Evolutionary conservation across 176 grass and related monocot genomes (phyloP), one percentile per base, ranked within the genome.

Genomic region (Oryza meridionalis): DNA sequence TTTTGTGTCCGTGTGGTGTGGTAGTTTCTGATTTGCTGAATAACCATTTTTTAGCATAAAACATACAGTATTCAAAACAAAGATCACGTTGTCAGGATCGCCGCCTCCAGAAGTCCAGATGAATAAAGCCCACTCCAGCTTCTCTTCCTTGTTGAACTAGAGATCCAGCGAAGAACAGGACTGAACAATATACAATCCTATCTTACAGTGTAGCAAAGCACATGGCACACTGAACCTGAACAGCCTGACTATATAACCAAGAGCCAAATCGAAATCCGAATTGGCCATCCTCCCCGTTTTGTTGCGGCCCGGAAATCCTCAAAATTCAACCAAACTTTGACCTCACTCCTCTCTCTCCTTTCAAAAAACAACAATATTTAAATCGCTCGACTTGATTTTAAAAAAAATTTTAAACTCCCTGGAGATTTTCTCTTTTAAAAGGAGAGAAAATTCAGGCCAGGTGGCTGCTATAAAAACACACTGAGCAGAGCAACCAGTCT

Each of bases 401-500:
- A 29, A 49, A 15, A 5, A 37, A 37, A n/a, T 25, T 77, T 77
- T 2, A 63, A 38, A 42, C 0, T 16, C 3, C 11, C 6, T 58
- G 6, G 2, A 58, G 53, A 58, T 58, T 58, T 55, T n/a, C 17
- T 58, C 19, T 55, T 55, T 7, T 2, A 58, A 55, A 55, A 9
- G 7, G 16, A 62, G 33, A 44, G 49, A 64, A 64, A 77, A 62
- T 11, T 22, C 19, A 22, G 21, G 19, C 68, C 0, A 70, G 29
- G 61, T 75, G 71, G 70, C 71, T 31, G 2, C 7, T 88, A 83
- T 83, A 78, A 42, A 86, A 83, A 7, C 35, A 35, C 63, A 35
- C 47, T 7, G n/a, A n/a, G n/a, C n/a, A n/a, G 69, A 19, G 61
- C 31, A 51, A 26, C 85, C 15, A 9, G 5, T 45, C 58, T 31